Evolutionary conservation across 208 protist genomes (phyloP).

Genomic region (Leishmania braziliensis): DNA sequence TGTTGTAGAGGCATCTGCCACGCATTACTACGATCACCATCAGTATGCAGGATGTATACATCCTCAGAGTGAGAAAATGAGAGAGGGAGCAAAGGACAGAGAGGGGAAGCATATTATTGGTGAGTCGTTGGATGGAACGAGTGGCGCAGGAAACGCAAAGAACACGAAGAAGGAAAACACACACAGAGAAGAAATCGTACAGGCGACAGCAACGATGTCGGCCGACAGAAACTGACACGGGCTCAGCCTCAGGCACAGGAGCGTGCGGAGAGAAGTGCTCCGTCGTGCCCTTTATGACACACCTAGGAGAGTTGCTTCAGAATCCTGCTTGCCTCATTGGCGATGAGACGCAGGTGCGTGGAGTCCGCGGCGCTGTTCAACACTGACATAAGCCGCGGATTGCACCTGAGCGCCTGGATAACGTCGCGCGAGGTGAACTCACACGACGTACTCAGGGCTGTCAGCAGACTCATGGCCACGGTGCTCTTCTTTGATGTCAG

Average conservation of each 20-base stretch:
- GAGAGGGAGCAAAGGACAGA: not conserved
- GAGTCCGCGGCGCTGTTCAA: constrained; percentile 16
- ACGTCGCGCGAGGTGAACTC: constrained; percentile 26
- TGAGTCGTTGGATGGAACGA: not conserved
- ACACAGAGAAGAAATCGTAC: not conserved
- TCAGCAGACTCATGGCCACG: constrained; percentile 48
- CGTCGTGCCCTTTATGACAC: not conserved
- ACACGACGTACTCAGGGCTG: constrained; percentile 43
- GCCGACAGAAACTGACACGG: not conserved
- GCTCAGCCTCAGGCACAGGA: not conserved
- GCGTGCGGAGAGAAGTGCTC: not conserved
- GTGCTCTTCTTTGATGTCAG: constrained; percentile 28
- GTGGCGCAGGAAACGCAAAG: not conserved
- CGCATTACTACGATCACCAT: not conserved
- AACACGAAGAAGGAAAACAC: not conserved
- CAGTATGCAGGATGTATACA: not conserved
- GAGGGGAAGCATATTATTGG: not conserved
- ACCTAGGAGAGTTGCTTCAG: constrained; percentile 23
- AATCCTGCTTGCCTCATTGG: constrained; percentile 36
- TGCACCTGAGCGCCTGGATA: constrained; percentile 7
- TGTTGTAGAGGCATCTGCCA: not conserved
- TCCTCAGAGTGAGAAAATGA: not conserved
- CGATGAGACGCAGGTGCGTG: constrained; percentile 24
- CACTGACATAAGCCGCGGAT: constrained; percentile 22
- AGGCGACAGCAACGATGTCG: not conserved